Evolutionary conservation across 495 filamentous ascomycete genomes (phyloP).

Genomic region (Hyphodiscus hymeniophilus): DNA sequence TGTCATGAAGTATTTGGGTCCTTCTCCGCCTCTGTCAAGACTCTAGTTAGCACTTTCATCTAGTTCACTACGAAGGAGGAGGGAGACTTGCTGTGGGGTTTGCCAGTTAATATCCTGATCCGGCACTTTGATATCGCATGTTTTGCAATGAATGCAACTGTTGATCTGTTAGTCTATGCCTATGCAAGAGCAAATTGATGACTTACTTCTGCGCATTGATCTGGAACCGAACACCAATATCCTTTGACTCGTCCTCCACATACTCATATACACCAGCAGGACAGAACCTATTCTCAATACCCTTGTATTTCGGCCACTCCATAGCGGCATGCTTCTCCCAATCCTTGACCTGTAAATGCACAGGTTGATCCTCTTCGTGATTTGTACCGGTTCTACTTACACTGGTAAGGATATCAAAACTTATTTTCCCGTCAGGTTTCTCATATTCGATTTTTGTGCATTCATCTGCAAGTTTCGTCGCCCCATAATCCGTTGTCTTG

Average conservation of each 20-base stretch:
- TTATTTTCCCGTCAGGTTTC: constrained; percentile 90
- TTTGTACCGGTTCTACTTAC: constrained; percentile 94
- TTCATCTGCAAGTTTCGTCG: constrained; percentile 73
- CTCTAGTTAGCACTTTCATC: neutral
- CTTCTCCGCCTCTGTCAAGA: constrained; percentile 62
- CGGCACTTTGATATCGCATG: constrained; percentile 97
- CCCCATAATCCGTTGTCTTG: constrained; percentile 58
- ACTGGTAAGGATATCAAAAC: constrained; percentile 91
- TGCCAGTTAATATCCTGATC: constrained; percentile 96
- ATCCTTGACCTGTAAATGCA: constrained; percentile 88
- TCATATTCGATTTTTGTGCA: constrained; percentile 89
- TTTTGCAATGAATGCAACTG: constrained; percentile 99
- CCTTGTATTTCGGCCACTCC: constrained; percentile 83
- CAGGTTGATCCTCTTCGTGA: constrained; percentile 97
- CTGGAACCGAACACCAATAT: constrained; percentile 84
- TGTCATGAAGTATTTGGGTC: constrained; percentile 94
- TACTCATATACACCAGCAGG: constrained; percentile 99
- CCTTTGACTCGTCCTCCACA: constrained; percentile 78
- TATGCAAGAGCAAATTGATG: neutral
- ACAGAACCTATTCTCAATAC: constrained; percentile 96
- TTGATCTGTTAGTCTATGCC: constrained; percentile 24
- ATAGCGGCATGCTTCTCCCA: constrained; percentile 82
- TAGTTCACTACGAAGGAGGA: neutral
- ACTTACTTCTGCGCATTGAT: constrained; percentile 97
- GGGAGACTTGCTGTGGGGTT: constrained; percentile 53